Evolutionary conservation across 495 filamentous ascomycete genomes (phyloP).

Genomic region (Neurospora tetrasperma): DNA sequence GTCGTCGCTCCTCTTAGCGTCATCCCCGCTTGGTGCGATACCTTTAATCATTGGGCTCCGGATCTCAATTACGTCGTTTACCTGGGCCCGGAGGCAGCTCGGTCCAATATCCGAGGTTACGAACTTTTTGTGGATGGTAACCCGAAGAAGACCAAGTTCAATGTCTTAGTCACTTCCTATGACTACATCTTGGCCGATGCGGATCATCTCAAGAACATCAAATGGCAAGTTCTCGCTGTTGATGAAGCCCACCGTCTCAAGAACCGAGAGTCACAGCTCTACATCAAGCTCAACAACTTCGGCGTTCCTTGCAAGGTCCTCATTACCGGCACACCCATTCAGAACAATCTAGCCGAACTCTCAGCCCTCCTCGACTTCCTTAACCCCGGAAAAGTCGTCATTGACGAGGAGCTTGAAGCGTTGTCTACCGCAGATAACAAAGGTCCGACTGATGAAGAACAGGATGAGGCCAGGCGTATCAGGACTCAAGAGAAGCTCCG

Average conservation of each 20-base stretch:
- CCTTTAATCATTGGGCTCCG: constrained; percentile 92
- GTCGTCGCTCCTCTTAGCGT: constrained; percentile 93
- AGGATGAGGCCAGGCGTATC: constrained; percentile 27
- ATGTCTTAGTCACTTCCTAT: constrained; percentile 89
- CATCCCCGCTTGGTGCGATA: constrained; percentile 95
- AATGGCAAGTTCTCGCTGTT: constrained; percentile 94
- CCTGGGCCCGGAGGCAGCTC: constrained; percentile 73
- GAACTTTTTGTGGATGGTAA: constrained; percentile 82
- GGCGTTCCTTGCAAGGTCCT: constrained; percentile 75
- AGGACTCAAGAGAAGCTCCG: constrained; percentile 34
- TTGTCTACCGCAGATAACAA: constrained; percentile 32
- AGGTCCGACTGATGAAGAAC: constrained; percentile 15
- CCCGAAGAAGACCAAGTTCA: constrained; percentile 77
- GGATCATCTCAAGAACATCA: constrained; percentile 69
- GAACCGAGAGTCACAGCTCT: constrained; percentile 88
- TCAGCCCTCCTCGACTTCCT: constrained; percentile 90
- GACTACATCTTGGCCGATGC: constrained; percentile 83
- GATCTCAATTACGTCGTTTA: constrained; percentile 97
- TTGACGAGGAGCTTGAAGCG: constrained; percentile 79
- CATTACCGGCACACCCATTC: constrained; percentile 94
- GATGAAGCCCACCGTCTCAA: constrained; percentile 97
- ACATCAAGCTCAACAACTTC: constrained; percentile 73
- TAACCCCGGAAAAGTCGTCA: constrained; percentile 75
- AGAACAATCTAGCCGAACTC: constrained; percentile 90
- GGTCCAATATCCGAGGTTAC: constrained; percentile 72